Evolutionary conservation across 1,139 yeast genomes (phyloP), one percentile per base, ranked within the genome.

Genomic region (Diutina sp.): DNA sequence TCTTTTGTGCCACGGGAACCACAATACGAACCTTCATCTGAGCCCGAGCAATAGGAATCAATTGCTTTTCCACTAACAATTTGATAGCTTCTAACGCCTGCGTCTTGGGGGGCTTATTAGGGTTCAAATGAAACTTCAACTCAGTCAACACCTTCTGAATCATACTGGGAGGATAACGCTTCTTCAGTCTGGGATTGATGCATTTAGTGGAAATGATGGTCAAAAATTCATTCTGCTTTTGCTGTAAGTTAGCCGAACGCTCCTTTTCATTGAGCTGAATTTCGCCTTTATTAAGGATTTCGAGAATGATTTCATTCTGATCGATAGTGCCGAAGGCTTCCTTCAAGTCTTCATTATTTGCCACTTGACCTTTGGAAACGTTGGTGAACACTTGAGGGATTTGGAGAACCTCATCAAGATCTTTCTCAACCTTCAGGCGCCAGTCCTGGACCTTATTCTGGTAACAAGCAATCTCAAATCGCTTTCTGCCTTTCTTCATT

Each of bases 391-490:
- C 96, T 67, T 88, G 97, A n/a, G 91, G 97, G 56, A 93, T 90
- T 67, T 93, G 99, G 51, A 93, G 74, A 5, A 93, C 99, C 67
- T 93, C 99, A 71, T 93, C 99, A 12, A 95, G 69, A 67, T 93
- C 97, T 63, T 89, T 93, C 67, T 95, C 99, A 11, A 84, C 85
- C 67, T 86, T 90, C 67, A 81, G 80, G 64, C 97, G 77, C 85
- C 93, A 93, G 69, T 93, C 99, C 67, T 91, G 98, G 12, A 93
- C 97, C 67, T 95, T 93, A 66, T 93, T 93, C 66, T 90, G 97
- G 69, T 93, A 93, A 67, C 99, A 93, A 0, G 98, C 99, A 55
- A 95, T 81, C 69, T 93, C 99, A 65, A 90, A 93, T 61, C 97
- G 74, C 69, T 89, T 88, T 67, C 89, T 89, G 41, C 93, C 96